A percentile compares a stretch with the other conserved stretches of the same genome.
These are phyloP conservation scores for Dissophora ornata DNA, from an alignment of 192 early-diverging fungal species.

Conservation along the genomic window DNA sequence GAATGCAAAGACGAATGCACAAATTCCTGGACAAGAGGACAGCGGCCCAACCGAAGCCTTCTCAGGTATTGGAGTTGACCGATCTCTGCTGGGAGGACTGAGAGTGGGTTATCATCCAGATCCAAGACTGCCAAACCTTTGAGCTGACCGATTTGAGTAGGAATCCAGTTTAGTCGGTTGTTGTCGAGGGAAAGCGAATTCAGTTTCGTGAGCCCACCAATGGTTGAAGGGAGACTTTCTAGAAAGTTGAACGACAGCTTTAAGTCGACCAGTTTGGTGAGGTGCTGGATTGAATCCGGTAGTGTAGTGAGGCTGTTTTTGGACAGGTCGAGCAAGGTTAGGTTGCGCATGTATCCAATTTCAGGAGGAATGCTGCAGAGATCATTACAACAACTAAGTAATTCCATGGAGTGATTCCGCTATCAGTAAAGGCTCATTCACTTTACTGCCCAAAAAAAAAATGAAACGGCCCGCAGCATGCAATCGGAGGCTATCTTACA, in stretches of 20 bases:
- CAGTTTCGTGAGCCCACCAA: slow-evolving; percentile 74
- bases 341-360: slow-evolving; percentile 78
- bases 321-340: slow-evolving; percentile 71
- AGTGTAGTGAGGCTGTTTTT: slow-evolving; percentile 71
- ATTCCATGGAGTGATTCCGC: no score
- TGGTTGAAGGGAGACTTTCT: slow-evolving; percentile 63
- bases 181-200: slow-evolving; percentile 64
- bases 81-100: slow-evolving; percentile 75
- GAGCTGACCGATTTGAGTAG: slow-evolving; percentile 71
- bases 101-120: slow-evolving; percentile 72
- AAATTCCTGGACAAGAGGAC: slow-evolving; percentile 60
- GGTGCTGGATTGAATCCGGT: slow-evolving; percentile 74
- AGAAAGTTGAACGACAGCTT: slow-evolving; percentile 73
- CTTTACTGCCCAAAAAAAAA: slow-evolving; percentile 4
- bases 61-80: slow-evolving; percentile 73
- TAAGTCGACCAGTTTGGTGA: slow-evolving; percentile 74
- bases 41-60: slow-evolving; percentile 63
- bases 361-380: slow-evolving; percentile 75
- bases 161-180: slow-evolving; percentile 70
- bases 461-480: background rate
- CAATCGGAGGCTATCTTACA: no score
- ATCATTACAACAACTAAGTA: slow-evolving; percentile 76
- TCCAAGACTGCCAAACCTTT: slow-evolving; percentile 70
- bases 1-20: slow-evolving; percentile 51
- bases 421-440: background rate